Evolutionary conservation across 2,329 filamentous ascomycete genomes (phyloP).

Genomic region (Podosphaera aphanis): DNA sequence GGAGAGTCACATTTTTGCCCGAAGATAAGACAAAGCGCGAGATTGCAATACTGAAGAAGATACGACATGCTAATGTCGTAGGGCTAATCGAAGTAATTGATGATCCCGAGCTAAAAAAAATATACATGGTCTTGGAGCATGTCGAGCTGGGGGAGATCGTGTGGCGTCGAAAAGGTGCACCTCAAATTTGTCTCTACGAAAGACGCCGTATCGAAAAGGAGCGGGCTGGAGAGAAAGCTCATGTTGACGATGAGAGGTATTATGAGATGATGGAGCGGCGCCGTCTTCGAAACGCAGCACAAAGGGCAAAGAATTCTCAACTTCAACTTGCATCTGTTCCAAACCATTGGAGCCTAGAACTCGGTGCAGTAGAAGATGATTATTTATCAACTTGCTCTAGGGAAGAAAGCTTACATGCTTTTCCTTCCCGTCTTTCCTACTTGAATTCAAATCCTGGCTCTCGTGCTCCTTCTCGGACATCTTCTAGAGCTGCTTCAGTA

Average conservation of each 20-base stretch:
- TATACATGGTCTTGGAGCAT: slow-evolving; percentile 92
- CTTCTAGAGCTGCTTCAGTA: slow-evolving; percentile 12
- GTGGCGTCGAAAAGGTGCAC: slow-evolving; percentile 75
- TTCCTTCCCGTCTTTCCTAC: slow-evolving; percentile 6
- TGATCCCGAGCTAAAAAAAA: slow-evolving; percentile 86
- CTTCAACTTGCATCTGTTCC: slow-evolving; percentile 25
- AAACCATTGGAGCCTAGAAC: slow-evolving; percentile 66
- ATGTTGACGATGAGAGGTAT: slow-evolving; percentile 33
- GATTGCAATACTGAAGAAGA: slow-evolving; percentile 96
- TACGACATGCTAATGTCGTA: slow-evolving; percentile 89
- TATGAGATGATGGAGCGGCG: slow-evolving; percentile 34
- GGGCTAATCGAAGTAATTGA: slow-evolving; percentile 92
- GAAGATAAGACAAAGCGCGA: slow-evolving; percentile 78
- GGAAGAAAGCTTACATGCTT: not conserved
- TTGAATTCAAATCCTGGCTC: slow-evolving; percentile 13
- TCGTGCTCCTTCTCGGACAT: slow-evolving; percentile 9
- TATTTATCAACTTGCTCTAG: slow-evolving; percentile 3
- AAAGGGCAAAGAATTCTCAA: slow-evolving; percentile 29
- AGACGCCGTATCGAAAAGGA: slow-evolving; percentile 58
- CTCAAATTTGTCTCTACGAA: slow-evolving; percentile 64
- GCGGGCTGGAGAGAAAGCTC: slow-evolving; percentile 33
- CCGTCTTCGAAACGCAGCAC: slow-evolving; percentile 31
- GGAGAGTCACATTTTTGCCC: slow-evolving; percentile 46
- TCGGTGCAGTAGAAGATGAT: slow-evolving; percentile 36
- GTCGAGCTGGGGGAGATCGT: slow-evolving; percentile 84